phyloP scores from a whole-genome alignment of 352 stramenopile species.

The Globisporangium perplexum region DNA sequence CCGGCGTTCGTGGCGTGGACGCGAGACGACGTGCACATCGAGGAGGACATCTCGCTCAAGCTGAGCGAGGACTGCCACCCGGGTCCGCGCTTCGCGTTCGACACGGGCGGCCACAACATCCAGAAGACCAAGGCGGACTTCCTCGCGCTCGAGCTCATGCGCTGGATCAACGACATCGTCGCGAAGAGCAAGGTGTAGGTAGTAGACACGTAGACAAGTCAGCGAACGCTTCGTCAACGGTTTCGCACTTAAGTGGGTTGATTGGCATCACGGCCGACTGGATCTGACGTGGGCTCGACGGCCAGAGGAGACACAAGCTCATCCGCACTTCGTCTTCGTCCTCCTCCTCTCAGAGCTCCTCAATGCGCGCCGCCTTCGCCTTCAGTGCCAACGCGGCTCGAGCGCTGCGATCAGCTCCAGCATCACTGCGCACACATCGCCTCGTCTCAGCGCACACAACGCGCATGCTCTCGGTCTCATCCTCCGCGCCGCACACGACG shows the following conservation, averaged over 20 bases:
- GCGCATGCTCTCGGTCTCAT: conserved; percentile 1
- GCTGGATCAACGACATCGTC: conserved; percentile 25
- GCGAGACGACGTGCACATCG: conserved; percentile 54
- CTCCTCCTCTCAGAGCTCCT: too few relatives aligned
- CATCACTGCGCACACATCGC: too few relatives aligned
- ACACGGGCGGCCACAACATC: conserved; percentile 40
- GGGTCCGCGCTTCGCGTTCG: conserved; percentile 30
- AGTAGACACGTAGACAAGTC: too few relatives aligned
- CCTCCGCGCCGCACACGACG: neutral
- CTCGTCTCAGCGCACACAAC: neutral
- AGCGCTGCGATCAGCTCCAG: too few relatives aligned
- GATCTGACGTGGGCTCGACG: too few relatives aligned
- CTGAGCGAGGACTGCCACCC: conserved; percentile 25
- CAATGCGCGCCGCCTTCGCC: too few relatives aligned
- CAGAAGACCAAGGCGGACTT: conserved; percentile 39
- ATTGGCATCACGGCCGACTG: too few relatives aligned
- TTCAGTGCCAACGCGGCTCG: too few relatives aligned
- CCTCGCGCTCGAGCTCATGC: conserved; percentile 16
- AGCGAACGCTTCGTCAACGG: too few relatives aligned
- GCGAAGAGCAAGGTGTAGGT: neutral
- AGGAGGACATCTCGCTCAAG: conserved; percentile 41
- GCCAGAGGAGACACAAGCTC: too few relatives aligned
- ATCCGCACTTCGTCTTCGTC: too few relatives aligned
- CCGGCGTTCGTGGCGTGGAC: conserved; percentile 37
- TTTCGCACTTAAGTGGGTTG: too few relatives aligned